Percentiles rank a stretch among this genome's conserved stretches.
Conservation (phyloP, 345 rosid genomes). For the Lepidium aucheri region DNA sequence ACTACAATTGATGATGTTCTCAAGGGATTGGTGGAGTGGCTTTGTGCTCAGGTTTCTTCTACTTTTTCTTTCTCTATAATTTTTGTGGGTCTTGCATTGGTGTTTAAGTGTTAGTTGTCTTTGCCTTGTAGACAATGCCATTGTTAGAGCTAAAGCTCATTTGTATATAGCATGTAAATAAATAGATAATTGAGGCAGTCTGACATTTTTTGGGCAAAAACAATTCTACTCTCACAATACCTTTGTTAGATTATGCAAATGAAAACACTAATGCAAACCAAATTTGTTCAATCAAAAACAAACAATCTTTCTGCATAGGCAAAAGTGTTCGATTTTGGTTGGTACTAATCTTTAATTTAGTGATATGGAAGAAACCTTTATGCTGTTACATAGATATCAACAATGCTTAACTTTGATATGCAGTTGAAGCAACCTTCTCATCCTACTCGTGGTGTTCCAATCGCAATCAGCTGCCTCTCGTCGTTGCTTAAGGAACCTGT, state of each 20-base stretch:
- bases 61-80: neutral
- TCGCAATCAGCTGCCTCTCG: slow-evolving; percentile 69
- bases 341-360: neutral
- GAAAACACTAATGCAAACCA: neutral
- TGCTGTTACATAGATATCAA: neutral
- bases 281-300: neutral
- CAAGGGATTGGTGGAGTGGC: slow-evolving; percentile 81
- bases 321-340: neutral
- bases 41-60: slow-evolving; percentile 71
- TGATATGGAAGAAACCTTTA: neutral
- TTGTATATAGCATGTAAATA: neutral
- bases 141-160: neutral
- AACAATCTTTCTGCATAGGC: no score
- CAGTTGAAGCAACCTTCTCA: slow-evolving; percentile 91
- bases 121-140: neutral
- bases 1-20: slow-evolving; percentile 73
- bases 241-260: neutral
- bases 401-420: slow-evolving; percentile 24
- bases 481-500: slow-evolving; percentile 76
- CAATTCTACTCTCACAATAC: neutral
- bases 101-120: neutral
- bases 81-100: neutral
- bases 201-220: neutral
- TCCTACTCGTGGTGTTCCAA: slow-evolving; percentile 70
- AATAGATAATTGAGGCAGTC: neutral